Percentiles rank a stretch among this genome's conserved stretches.
Evolutionary conservation across 2,329 filamentous ascomycete genomes (phyloP).

Genomic region (Metarhizium sp.): DNA sequence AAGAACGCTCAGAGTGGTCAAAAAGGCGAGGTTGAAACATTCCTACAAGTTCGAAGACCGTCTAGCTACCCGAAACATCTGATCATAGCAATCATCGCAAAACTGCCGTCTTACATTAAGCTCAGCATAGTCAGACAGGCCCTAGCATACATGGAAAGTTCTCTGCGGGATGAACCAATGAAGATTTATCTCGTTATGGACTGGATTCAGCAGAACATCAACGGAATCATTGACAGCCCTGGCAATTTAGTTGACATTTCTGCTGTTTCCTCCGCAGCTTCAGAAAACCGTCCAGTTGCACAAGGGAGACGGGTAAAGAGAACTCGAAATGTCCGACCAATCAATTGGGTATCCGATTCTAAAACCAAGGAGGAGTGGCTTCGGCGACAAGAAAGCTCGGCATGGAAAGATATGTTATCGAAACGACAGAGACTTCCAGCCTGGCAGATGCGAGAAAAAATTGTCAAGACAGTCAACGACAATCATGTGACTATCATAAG

Average conservation of each 20-base stretch:
- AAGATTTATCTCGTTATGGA: constrained; percentile 79
- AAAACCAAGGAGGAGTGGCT: constrained; percentile 61
- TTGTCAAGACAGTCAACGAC: constrained; percentile 64
- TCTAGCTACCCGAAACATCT: constrained; percentile 62
- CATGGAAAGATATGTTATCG: constrained; percentile 65
- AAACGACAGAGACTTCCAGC: constrained; percentile 71
- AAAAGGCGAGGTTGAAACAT: constrained; percentile 41
- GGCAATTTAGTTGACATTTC: constrained; percentile 79
- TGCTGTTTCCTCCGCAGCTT: constrained; percentile 59
- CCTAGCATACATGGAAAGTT: constrained; percentile 59
- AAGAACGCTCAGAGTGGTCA: constrained; percentile 42
- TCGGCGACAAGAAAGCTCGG: constrained; percentile 51
- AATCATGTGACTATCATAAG: constrained; percentile 94
- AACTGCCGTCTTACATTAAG: constrained; percentile 85
- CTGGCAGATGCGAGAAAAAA: constrained; percentile 71
- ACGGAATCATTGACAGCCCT: constrained; percentile 73
- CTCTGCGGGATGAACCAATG: constrained; percentile 77
- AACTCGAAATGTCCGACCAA: constrained; percentile 41
- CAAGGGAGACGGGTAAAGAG: constrained; percentile 19
- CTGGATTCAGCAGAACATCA: constrained; percentile 82
- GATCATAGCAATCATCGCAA: constrained; percentile 60
- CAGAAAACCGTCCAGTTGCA: constrained; percentile 35
- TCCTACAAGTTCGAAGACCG: constrained; percentile 60
- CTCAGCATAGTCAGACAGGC: constrained; percentile 76
- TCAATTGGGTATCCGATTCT: constrained; percentile 53